Evolutionary conservation across 441 rosid species (phyloP).

Genomic region (Corymbia calophylla): DNA sequence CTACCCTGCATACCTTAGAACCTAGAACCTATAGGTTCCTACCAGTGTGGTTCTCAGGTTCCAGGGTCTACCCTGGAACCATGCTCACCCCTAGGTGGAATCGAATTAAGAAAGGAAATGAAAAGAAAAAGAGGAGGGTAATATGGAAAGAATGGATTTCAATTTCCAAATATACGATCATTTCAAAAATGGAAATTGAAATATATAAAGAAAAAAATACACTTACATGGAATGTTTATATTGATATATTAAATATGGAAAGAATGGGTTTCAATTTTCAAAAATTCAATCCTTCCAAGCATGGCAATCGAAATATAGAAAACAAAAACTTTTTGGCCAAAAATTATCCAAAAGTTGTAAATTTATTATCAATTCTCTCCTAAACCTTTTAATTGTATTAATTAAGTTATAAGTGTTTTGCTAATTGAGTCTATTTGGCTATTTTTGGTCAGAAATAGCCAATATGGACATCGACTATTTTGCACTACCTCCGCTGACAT

Average conservation of each 20-base stretch:
- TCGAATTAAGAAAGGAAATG: neutral
- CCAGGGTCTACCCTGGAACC: too few relatives aligned
- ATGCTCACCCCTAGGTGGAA: too few relatives aligned
- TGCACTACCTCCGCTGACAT: too few relatives aligned
- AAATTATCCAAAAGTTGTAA: too few relatives aligned
- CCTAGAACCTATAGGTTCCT: too few relatives aligned
- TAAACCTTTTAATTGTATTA: too few relatives aligned
- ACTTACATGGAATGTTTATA: neutral
- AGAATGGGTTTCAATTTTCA: neutral
- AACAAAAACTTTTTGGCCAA: neutral
- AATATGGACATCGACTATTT: too few relatives aligned
- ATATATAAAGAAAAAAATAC: neutral
- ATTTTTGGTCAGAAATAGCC: neutral
- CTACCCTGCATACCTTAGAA: too few relatives aligned
- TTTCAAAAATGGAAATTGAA: neutral
- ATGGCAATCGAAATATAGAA: neutral
- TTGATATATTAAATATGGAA: neutral
- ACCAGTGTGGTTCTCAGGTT: too few relatives aligned
- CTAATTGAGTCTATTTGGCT: too few relatives aligned
- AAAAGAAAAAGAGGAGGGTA: too few relatives aligned
- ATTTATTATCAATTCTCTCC: fast-evolving
- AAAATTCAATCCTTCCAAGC: neutral
- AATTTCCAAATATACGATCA: neutral
- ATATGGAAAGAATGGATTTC: neutral
- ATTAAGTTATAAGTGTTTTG: neutral